Conservation (phyloP, 805 yeast species). For the Candida lessepsii region DNA sequence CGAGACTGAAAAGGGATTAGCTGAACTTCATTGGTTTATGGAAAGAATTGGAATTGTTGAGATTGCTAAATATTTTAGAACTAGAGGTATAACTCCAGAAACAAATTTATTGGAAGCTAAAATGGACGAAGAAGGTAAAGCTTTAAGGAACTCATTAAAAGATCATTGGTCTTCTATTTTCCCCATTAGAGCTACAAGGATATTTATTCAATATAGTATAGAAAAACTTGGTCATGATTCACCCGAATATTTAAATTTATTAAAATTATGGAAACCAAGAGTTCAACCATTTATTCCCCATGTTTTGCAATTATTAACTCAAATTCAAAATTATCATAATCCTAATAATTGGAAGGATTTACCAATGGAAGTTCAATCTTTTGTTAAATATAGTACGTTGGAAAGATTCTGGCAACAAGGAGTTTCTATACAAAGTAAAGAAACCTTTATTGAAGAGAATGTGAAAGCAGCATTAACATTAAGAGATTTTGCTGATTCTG, state of each 20-base stretch:
- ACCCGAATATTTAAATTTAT: constrained; percentile 65
- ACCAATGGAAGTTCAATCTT: constrained; percentile 86
- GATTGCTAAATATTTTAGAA: constrained; percentile 86
- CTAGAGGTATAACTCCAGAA: constrained; percentile 72
- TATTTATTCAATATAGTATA: constrained; percentile 91
- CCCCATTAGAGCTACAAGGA: constrained; percentile 93
- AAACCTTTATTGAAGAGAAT: constrained; percentile 90
- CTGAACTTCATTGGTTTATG: constrained; percentile 97
- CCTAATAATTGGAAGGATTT: constrained; percentile 87
- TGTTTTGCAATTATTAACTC: constrained; percentile 79
- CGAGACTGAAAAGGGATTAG: constrained; percentile 81
- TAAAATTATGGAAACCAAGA: constrained; percentile 88
- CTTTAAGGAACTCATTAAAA: constrained; percentile 71
- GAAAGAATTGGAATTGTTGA: constrained; percentile 92
- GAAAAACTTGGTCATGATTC: constrained; percentile 83
- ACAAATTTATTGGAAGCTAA: constrained; percentile 73
- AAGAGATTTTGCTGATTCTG: constrained; percentile 96
- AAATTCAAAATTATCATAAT: constrained; percentile 91
- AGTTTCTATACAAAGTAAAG: constrained; percentile 89
- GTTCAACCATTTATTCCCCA: constrained; percentile 90
- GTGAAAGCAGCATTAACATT: constrained; percentile 91
- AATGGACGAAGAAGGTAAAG: constrained; percentile 88
- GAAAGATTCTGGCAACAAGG: constrained; percentile 99
- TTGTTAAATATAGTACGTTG: constrained; percentile 83
- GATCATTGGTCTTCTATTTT: constrained; percentile 92